Evolutionary conservation across 352 stramenopile species (phyloP).

Genomic region (Globisporangium spinosum): DNA sequence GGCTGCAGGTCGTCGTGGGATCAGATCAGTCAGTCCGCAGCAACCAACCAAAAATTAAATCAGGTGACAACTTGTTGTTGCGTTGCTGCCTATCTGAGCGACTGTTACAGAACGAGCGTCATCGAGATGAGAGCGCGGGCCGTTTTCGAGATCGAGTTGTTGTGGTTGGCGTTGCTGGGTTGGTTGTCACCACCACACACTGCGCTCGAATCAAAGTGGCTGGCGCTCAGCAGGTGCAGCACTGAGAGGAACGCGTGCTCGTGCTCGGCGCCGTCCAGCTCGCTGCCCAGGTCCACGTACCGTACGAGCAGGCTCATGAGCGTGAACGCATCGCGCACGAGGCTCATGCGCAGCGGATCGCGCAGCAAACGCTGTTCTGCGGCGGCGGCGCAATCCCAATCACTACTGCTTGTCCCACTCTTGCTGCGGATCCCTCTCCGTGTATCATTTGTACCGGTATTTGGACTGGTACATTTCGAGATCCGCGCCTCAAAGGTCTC

Average conservation of each 20-base stretch:
- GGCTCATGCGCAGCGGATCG: conserved; percentile 26
- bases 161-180: conserved; percentile 14
- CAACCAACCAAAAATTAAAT: background rate
- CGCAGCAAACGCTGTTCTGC: conserved; percentile 22
- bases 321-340: conserved; percentile 58
- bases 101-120: conserved; percentile 2
- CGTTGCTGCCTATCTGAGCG: no score
- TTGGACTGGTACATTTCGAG: conserved; percentile 12
- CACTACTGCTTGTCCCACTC: background rate
- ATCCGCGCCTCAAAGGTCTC: conserved; percentile 58
- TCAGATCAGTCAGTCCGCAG: background rate
- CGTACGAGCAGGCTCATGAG: conserved; percentile 53
- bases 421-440: background rate
- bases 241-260: conserved; percentile 56
- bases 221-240: conserved; percentile 42
- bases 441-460: background rate
- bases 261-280: conserved; percentile 49
- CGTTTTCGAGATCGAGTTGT: conserved; percentile 49
- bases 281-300: conserved; percentile 59
- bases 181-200: background rate
- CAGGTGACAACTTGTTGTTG: background rate
- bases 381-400: conserved; percentile 14
- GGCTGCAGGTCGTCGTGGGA: background rate
- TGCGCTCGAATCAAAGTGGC: conserved; percentile 20
- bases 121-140: conserved; percentile 38